phyloP scores from a whole-genome alignment of 805 yeast genomes.

The Pichia paraexigua region DNA sequence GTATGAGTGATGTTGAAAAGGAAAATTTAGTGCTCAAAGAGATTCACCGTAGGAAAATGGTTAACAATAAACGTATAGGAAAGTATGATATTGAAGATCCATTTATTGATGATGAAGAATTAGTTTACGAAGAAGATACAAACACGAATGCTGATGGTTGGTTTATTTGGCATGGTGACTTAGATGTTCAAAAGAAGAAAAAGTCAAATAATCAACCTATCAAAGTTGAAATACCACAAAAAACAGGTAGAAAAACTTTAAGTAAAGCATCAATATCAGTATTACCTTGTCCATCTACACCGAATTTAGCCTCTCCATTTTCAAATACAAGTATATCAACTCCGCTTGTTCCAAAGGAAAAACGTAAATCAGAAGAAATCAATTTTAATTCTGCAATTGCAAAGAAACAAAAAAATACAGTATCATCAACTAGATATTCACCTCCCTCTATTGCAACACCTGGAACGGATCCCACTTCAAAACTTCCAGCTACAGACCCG shows the following conservation, averaged over 20 bases:
- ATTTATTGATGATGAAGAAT: conserved; percentile 90
- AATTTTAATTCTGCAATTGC: neutral
- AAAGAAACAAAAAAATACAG: neutral
- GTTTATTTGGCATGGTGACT: conserved; percentile 90
- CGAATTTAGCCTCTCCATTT: neutral
- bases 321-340: neutral
- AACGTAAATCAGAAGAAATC: neutral
- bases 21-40: conserved; percentile 25
- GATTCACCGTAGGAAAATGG: conserved; percentile 33
- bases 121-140: conserved; percentile 87
- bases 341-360: neutral
- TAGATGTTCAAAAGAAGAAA: conserved; percentile 46
- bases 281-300: neutral
- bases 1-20: conserved; percentile 28
- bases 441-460: neutral
- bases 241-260: neutral
- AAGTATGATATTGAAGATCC: conserved; percentile 92
- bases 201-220: conserved; percentile 10
- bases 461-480: neutral
- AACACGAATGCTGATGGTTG: conserved; percentile 92
- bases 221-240: conserved; percentile 8
- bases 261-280: neutral
- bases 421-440: neutral
- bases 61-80: conserved; percentile 67
- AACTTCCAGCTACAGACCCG: neutral